Percentiles rank a stretch among this genome's conserved stretches.
These are phyloP conservation scores for Cyclostephanos tholiformis DNA, from an alignment of 108 stramenopile genomes.

Conservation along the genomic window DNA sequence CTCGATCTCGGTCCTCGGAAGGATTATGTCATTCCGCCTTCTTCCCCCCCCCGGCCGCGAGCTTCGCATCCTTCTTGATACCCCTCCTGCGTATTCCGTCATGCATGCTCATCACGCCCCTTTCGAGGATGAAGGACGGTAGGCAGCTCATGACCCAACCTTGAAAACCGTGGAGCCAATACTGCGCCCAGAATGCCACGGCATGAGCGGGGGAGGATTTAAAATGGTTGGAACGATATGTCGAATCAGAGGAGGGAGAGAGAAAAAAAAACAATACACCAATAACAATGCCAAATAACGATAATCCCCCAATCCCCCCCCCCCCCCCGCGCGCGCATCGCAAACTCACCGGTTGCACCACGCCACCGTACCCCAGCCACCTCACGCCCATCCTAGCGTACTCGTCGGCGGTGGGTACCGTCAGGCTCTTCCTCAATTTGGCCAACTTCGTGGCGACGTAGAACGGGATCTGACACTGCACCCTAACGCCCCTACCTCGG, in stretches of 20 bases:
- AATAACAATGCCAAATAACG: too few relatives aligned
- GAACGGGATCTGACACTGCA: constrained; percentile 97
- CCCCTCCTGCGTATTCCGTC: constrained; percentile 89
- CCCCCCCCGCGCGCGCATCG: too few relatives aligned
- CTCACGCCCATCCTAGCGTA: constrained; percentile 82
- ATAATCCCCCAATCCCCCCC: too few relatives aligned
- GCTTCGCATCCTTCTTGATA: constrained; percentile 87
- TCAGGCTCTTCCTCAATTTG: constrained; percentile 92
- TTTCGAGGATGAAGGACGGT: constrained; percentile 70
- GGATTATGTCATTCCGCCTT: too few relatives aligned
- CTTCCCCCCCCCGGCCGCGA: constrained; percentile 41
- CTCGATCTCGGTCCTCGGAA: too few relatives aligned
- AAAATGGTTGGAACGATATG: too few relatives aligned
- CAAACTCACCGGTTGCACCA: constrained; percentile 43
- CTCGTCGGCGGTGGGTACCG: constrained; percentile 84
- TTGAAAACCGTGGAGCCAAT: constrained; percentile 93
- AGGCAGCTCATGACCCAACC: constrained; percentile 83
- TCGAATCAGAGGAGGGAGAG: neutral
- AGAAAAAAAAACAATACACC: neutral
- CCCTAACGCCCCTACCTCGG: constrained; percentile 83
- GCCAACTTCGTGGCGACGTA: constrained; percentile 98
- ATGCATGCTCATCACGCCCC: constrained; percentile 88
- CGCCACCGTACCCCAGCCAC: constrained; percentile 87
- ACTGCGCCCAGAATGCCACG: too few relatives aligned
- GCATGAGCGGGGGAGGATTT: too few relatives aligned